Base-by-base conservation (phyloP, 2,329 filamentous ascomycete species). In the Colletotrichum echinochloae region DNA sequence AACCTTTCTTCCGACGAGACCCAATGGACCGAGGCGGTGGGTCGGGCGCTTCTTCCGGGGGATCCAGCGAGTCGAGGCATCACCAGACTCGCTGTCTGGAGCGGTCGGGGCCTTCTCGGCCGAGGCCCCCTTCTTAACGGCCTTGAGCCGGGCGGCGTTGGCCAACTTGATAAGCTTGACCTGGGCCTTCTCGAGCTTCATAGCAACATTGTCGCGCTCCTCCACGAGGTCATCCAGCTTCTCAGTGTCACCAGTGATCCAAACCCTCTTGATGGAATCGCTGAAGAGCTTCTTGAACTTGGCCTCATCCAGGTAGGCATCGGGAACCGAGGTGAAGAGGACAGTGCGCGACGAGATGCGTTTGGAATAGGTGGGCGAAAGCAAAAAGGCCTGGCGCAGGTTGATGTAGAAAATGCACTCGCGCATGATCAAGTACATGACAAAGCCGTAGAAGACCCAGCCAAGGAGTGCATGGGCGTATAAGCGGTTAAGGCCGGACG, bases 361-460 rank as follows among this genome's bases (percentile, higher is more conserved):
- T 76, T 91, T 92, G 63, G 94, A 88, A 79, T 97, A 97, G 57
- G 93, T 85, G 14, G 94, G 94, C 14, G 94, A 95, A 65, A 97
- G 88, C 49, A 97, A 89, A 82, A 97, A 98, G 0, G 95, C 95
- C 82, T 98, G 95, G 73, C 95, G 92, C 61, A 98, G 83, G 77
- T 97, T 97, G 84, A 98, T 92, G 81, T 94, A 97, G 86, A 91
- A 97, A 75, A 98, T 92, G 78, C 90, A 91, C 81, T 98, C 95
- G 68, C 95, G 89, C 66, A 94, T 92, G 73, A 98, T 89, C 77
- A 94, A 91, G 81, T 93, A 96, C 80, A 98, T 91, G 74, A 98
- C 87, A 78, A 98, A 98, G 55, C 89, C 89, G 80, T 92, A 94
- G 82, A 94, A 98, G 60, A 95, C 80, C 89, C 94, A 97, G 1